phyloP scores from a whole-genome alignment of 768 basidiomycete genomes.

The Tricholoma terreum region DNA sequence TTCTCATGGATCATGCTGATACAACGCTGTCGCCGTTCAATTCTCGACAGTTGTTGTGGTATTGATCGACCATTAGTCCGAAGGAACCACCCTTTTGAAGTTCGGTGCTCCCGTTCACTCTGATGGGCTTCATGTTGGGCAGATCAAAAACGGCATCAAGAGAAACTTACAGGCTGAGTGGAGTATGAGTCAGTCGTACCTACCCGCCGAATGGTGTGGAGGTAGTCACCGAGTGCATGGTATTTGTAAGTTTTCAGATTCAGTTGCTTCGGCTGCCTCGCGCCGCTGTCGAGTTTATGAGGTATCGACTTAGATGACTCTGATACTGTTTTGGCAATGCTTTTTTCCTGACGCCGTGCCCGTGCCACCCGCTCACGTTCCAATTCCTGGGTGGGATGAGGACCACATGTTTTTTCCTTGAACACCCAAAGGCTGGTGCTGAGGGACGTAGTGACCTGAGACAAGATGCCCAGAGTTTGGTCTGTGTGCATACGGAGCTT shows the following conservation, averaged over 20 bases:
- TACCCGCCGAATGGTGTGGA: conserved; percentile 9
- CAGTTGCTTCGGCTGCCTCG: neutral
- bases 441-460: conserved; percentile 14
- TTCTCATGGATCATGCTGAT: neutral
- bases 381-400: conserved; percentile 8
- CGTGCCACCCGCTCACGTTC: conserved; percentile 8
- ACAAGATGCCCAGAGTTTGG: conserved; percentile 6
- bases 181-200: conserved; percentile 6
- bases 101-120: conserved; percentile 35
- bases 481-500: conserved; percentile 2
- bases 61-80: conserved; percentile 15
- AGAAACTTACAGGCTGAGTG: conserved; percentile 13
- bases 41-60: neutral
- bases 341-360: neutral
- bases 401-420: conserved; percentile 4
- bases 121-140: conserved; percentile 4
- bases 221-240: conserved; percentile 24
- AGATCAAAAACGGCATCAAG: neutral
- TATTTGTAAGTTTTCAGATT: neutral
- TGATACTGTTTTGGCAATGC: neutral
- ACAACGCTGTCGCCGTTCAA: neutral
- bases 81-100: conserved; percentile 10
- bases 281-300: neutral
- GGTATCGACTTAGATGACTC: neutral
- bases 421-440: conserved; percentile 23